Evolutionary conservation across 306 rosid genomes (phyloP), one percentile per base, ranked within the genome.

Genomic region (Malus sylvestris): DNA sequence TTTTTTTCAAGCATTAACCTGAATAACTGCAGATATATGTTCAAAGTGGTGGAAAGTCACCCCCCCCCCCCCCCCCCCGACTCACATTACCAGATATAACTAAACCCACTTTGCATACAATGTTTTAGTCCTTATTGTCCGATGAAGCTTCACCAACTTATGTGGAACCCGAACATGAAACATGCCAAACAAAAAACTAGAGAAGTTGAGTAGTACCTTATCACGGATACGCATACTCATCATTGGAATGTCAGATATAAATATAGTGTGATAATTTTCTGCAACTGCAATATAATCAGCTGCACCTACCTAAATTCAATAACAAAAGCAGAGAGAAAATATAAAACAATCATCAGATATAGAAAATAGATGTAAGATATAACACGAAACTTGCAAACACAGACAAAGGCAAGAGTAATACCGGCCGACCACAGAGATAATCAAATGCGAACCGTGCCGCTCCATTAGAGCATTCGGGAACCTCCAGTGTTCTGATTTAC

Each of bases 211-310:
- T 4, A 29, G 76, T 85, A 94, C 98, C 98, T 90, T 89, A 87
- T 94, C 98, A 63, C 98, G 83, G 60, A 89, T 90, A 65, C 92
- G 93, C 97, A 94, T 92, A 71, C 98, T 94, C 98, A 94, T 94
- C 68, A 74, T 55, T 68, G 98, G 98, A 79, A 94, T 92, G 82
- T 85, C 85, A 76, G 91, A 89, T 81, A 94, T 84, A 88, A 94
- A 92, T 70, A 94, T 85, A 23, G 97, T 94, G 80, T 94, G 98
- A 82, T 81, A 91, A 82, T 89, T 92, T 79, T 92, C 93, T 32
- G 98, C 98, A 14, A 94, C 90, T 55, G 98, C 98, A 86, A 94
- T 94, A 82, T 94, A 94, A 78, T 94, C 98, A 42, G 98, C 98
- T 75, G 98, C 98, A 67, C 98, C 97, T 84, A 94, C 84, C 98